Conservation (phyloP, 2,329 filamentous ascomycete species). For the Alternaria gaisen region DNA sequence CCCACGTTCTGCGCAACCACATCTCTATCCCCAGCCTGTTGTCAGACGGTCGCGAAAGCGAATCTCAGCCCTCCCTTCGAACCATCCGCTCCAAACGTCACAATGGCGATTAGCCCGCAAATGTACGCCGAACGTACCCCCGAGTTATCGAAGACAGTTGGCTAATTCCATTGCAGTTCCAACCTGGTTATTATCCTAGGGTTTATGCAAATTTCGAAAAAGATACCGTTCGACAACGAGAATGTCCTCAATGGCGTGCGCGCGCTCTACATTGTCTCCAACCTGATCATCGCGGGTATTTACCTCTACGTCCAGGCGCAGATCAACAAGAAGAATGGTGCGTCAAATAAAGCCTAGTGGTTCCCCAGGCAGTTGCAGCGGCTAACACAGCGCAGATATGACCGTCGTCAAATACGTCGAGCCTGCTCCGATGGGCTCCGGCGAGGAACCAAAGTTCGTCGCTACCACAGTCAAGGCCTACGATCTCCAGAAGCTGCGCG, state of each 20-base stretch:
- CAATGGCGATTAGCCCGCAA: conserved; percentile 51
- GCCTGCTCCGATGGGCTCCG: conserved; percentile 89
- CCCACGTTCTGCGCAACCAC: conserved; percentile 24
- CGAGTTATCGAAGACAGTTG: conserved; percentile 14
- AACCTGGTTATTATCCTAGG: conserved; percentile 58
- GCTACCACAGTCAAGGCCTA: conserved; percentile 97
- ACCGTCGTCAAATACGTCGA: conserved; percentile 99
- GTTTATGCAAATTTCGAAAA: conserved; percentile 99
- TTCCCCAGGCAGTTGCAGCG: neutral
- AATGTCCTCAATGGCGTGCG: conserved; percentile 71
- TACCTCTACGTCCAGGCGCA: conserved; percentile 85
- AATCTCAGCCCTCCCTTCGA: neutral
- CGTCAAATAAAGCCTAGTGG: conserved; percentile 39
- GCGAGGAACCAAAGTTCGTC: conserved; percentile 93
- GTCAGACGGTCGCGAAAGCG: conserved; percentile 4
- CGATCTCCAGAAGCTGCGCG: conserved; percentile 85
- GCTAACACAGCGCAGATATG: conserved; percentile 70
- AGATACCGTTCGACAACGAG: conserved; percentile 92
- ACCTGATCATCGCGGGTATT: conserved; percentile 83
- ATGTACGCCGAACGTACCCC: conserved; percentile 36
- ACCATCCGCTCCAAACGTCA: conserved; percentile 13
- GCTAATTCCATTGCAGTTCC: conserved; percentile 43
- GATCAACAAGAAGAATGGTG: conserved; percentile 98
- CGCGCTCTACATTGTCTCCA: conserved; percentile 71
- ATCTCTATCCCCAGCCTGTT: conserved; percentile 5